A percentile compares a stretch with the other conserved stretches of the same genome.
Conservation (phyloP, 192 early-diverging fungal genomes). For the Fimicolochytrium jonesii region DNA sequence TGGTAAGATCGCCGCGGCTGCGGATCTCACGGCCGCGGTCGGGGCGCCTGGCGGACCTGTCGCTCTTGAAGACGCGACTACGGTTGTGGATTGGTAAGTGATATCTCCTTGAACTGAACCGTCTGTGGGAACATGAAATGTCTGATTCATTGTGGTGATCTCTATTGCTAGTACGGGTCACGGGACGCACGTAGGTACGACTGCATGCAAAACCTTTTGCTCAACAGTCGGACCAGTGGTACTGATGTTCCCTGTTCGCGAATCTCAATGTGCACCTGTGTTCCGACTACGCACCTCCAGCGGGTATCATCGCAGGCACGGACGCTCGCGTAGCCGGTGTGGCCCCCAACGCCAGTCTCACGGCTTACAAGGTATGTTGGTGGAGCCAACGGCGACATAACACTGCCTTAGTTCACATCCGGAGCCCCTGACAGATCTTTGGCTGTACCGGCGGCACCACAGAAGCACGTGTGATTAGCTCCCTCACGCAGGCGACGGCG, state of each 20-base stretch:
- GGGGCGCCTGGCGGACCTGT: no score
- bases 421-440: neutral
- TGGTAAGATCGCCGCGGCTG: no score
- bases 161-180: neutral
- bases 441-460: neutral
- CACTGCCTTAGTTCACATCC: neutral
- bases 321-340: neutral
- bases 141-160: no score
- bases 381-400: neutral
- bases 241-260: neutral
- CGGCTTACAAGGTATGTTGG: neutral
- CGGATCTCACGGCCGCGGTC: no score
- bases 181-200: constrained; percentile 2
- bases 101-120: no score
- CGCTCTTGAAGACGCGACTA: no score
- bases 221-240: neutral
- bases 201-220: no score
- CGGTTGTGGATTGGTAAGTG: no score
- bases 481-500: neutral
- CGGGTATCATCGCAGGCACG: neutral
- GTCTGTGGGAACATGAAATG: no score
- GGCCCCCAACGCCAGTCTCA: neutral
- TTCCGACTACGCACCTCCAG: neutral
- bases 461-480: neutral
- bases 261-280: neutral